phyloP scores from a whole-genome alignment of 1,139 yeast species.

The Debaryomycetaceae sp. region DNA sequence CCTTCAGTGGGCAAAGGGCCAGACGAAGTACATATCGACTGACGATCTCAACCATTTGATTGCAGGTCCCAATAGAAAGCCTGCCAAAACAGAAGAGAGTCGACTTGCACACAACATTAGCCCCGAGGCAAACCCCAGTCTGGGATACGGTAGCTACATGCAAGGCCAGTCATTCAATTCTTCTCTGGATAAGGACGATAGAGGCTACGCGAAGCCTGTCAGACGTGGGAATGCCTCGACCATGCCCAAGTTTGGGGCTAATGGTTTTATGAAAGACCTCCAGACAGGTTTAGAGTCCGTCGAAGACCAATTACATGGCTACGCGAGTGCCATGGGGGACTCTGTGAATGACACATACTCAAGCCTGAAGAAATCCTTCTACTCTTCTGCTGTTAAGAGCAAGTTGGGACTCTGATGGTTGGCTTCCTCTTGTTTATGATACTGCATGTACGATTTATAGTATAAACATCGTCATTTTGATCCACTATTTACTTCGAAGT shows the following conservation, averaged over 20 bases:
- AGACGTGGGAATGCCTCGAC: constrained; percentile 24
- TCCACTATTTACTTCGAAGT: background rate
- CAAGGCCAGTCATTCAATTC: constrained; percentile 6
- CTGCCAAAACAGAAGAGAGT: constrained; percentile 54
- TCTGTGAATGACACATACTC: constrained; percentile 52
- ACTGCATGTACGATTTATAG: background rate
- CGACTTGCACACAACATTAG: constrained; percentile 53
- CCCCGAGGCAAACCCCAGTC: constrained; percentile 45
- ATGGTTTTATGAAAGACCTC: constrained; percentile 45
- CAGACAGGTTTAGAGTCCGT: constrained; percentile 52
- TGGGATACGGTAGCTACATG: constrained; percentile 27
- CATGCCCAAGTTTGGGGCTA: constrained; percentile 21
- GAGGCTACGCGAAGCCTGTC: constrained; percentile 50
- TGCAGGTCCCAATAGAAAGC: constrained; percentile 58
- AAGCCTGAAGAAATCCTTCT: constrained; percentile 47
- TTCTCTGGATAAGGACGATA: constrained; percentile 20
- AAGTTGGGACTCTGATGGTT: constrained; percentile 48
- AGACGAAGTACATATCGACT: constrained; percentile 51
- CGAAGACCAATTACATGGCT: constrained; percentile 56
- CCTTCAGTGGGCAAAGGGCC: constrained; percentile 84
- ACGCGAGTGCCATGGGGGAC: constrained; percentile 55
- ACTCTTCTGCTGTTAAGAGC: constrained; percentile 50
- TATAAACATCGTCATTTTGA: background rate
- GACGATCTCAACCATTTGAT: constrained; percentile 58
- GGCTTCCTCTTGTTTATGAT: background rate